phyloP scores from a whole-genome alignment of 2,329 filamentous ascomycete genomes.

The Talaromyces sp. region DNA sequence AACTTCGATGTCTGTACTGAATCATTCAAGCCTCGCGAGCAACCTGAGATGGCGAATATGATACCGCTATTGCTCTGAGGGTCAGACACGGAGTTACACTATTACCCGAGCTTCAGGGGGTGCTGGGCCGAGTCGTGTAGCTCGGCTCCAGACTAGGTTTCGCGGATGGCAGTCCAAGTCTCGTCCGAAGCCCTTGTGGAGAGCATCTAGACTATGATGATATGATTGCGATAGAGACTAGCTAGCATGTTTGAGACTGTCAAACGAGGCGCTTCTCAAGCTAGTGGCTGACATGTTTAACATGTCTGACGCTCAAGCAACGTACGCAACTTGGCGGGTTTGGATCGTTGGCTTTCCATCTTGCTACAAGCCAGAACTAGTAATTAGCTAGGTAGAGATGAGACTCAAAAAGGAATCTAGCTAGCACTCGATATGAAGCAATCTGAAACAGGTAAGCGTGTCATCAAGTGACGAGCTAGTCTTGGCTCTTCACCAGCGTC shows the following conservation, averaged over 20 bases:
- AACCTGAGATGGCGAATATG: not conserved
- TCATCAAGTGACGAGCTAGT: slow-evolving; percentile 1
- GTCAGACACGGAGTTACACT: not conserved
- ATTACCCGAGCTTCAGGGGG: not conserved
- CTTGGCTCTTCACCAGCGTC: not conserved
- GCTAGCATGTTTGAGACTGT: not conserved
- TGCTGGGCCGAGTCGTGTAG: not conserved
- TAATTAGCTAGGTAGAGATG: not conserved
- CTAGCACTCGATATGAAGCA: not conserved
- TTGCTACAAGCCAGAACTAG: not conserved
- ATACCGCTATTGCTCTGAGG: not conserved
- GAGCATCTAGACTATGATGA: not conserved
- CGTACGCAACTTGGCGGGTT: not conserved
- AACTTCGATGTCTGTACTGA: not conserved
- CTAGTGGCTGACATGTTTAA: not conserved
- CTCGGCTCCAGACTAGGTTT: slow-evolving; percentile 2
- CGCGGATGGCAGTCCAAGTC: not conserved
- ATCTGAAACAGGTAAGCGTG: slow-evolving; percentile 5
- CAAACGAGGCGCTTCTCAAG: not conserved
- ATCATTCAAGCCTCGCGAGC: not conserved
- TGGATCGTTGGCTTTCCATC: not conserved
- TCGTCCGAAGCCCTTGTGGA: not conserved
- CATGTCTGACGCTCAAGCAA: not conserved
- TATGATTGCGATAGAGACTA: not conserved
- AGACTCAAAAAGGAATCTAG: not conserved